Base-by-base conservation (phyloP, 495 filamentous ascomycete species). In the Lasiosphaeriaceae sp. region DNA sequence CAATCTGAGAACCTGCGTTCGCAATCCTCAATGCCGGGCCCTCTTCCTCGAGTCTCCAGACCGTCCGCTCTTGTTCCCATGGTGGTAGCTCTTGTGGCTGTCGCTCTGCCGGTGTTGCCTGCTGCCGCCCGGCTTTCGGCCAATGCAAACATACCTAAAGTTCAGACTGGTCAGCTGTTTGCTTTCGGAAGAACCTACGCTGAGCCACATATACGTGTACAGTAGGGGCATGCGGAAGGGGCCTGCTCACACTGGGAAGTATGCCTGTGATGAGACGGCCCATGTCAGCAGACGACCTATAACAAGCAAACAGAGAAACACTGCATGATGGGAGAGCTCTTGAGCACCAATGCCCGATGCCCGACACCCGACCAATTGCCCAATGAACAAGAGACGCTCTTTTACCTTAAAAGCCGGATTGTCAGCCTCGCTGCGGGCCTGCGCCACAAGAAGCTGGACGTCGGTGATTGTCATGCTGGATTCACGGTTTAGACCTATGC, bases 171-270 rank as follows among this genome's bases (percentile, higher is more conserved):
- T 68, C 44, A 68, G 61, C 43, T 16, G 11, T 29, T 12, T 34
- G 7, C n/a, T 9, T 31, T 8, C 45, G 12, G 37, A 47, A 5
- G 23, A 47, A 47, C 14, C 19, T 20, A 11, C 14, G 39, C 39
- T 12, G n/a, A 43, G 12, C 39, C n/a, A 43, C 39, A 43, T 22
- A 41, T 5, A 31, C 26, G 9, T 31, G 26, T 31, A 31, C 26
- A 31, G 26, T 31, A 31, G 26, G 4, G 9, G 9, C 26, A 31
- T 31, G 26, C 26, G 26, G 26, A 43, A 41, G 21, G 26, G 34
- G 26, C 20, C 4, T n/a, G 79, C 86, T 72, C 68, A 90, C 85
- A 90, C 67, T 43, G 86, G 88, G 57, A 90, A 90, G 67, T 92
- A 92, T 54, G 88, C 83, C 76, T 83, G 55, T 26, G 17, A 29